phyloP scores from a whole-genome alignment of 2,329 filamentous ascomycete genomes.

The Venturia aucupariae region DNA sequence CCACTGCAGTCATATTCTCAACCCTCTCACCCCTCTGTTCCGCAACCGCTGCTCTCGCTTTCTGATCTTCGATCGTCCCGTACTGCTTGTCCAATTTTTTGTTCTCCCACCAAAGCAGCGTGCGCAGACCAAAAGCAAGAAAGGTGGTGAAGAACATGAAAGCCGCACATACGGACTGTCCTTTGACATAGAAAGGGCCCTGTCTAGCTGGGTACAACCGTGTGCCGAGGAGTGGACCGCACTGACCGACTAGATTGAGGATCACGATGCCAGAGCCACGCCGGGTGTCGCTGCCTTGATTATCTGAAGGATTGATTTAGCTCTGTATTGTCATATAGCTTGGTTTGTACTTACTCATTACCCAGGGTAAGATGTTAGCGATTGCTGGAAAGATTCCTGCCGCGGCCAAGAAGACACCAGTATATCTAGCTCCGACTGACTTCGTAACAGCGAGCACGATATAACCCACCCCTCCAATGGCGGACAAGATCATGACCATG shows the following conservation, averaged over 20 bases:
- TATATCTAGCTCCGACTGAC: constrained; percentile 46
- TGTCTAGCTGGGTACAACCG: constrained; percentile 44
- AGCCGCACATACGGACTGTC: constrained; percentile 41
- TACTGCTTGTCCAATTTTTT: constrained; percentile 31
- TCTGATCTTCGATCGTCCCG: constrained; percentile 51
- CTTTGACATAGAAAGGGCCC: constrained; percentile 39
- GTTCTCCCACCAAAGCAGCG: constrained; percentile 29
- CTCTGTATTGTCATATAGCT: constrained; percentile 49
- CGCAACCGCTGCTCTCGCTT: constrained; percentile 37
- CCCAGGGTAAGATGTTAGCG: constrained; percentile 43
- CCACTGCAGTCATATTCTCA: constrained; percentile 8
- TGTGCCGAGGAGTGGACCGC: constrained; percentile 54
- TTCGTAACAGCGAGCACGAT: constrained; percentile 47
- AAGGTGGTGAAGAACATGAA: constrained; percentile 38
- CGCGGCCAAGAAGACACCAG: constrained; percentile 68
- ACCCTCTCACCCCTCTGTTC: constrained; percentile 17
- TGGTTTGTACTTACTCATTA: constrained; percentile 47
- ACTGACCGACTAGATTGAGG: constrained; percentile 73
- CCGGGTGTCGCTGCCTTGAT: constrained; percentile 59
- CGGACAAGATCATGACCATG: constrained; percentile 59
- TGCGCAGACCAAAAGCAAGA: constrained; percentile 23
- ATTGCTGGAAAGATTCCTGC: constrained; percentile 83
- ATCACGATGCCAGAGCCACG: constrained; percentile 72
- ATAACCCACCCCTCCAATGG: constrained; percentile 55
- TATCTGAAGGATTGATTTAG: constrained; percentile 89